phyloP scores from a whole-genome alignment of 129 eudicot species.

The Cynara cardunculus region DNA sequence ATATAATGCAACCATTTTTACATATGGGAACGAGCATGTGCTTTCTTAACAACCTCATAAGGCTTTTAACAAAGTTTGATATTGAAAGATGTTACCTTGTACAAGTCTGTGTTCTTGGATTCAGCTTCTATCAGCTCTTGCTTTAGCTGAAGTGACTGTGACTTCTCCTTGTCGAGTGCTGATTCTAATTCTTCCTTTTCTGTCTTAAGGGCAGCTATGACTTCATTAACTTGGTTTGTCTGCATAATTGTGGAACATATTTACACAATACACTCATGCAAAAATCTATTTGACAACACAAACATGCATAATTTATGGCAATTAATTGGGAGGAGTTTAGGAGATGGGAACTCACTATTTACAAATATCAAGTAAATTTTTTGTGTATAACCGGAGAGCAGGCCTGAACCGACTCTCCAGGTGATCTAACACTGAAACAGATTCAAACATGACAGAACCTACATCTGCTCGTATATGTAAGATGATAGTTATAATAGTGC shows the following conservation, averaged over 20 bases:
- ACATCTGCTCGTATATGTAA: too few species aligned
- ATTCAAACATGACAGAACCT: too few species aligned
- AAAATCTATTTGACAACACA: neutral
- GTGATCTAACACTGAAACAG: too few species aligned
- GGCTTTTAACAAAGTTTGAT: neutral
- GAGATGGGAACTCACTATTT: neutral
- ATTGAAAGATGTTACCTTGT: conserved; percentile 54
- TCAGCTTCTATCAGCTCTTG: conserved; percentile 84
- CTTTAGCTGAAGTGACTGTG: conserved; percentile 69
- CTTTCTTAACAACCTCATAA: neutral
- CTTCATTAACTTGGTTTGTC: conserved; percentile 51
- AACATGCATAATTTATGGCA: neutral
- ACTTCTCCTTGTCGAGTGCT: conserved; percentile 61
- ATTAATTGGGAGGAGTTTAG: neutral
- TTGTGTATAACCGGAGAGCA: neutral
- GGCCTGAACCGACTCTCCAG: too few species aligned
- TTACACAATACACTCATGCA: neutral
- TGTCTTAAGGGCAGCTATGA: conserved; percentile 54
- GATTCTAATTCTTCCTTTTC: conserved; percentile 83
- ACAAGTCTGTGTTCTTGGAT: conserved; percentile 74
- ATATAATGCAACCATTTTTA: neutral
- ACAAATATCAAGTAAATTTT: neutral
- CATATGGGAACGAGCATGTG: neutral
- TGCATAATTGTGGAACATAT: conserved; percentile 28
- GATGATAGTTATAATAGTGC: neutral